Evolutionary conservation across 768 basidiomycete species (phyloP).

Genomic region (Termitomyces heimii): DNA sequence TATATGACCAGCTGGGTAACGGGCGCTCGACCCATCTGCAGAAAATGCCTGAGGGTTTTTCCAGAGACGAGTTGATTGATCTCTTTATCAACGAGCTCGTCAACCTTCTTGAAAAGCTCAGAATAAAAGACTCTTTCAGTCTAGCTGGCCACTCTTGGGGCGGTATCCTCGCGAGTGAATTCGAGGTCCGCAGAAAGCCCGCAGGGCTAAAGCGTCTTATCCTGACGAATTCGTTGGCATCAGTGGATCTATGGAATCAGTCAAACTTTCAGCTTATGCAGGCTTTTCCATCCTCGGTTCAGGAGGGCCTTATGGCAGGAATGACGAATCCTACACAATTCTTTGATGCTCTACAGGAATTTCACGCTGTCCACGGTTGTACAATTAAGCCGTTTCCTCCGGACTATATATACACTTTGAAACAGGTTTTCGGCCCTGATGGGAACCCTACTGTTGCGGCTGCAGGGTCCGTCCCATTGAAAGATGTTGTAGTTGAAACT

Average conservation of each 20-base stretch:
- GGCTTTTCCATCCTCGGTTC: not conserved
- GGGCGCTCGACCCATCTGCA: not conserved
- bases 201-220: constrained; percentile 29
- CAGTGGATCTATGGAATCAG: constrained; percentile 19
- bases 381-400: constrained; percentile 16
- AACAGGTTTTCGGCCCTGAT: constrained; percentile 15
- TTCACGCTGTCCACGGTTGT: constrained; percentile 21
- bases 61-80: constrained; percentile 16
- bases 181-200: constrained; percentile 31
- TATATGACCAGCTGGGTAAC: not conserved
- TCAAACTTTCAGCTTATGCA: constrained; percentile 6
- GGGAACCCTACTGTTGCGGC: constrained; percentile 21
- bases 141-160: constrained; percentile 54
- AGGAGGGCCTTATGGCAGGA: constrained; percentile 9
- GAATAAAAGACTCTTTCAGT: constrained; percentile 33
- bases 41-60: not conserved
- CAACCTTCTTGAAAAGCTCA: constrained; percentile 38
- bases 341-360: constrained; percentile 14
- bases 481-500: not conserved
- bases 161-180: constrained; percentile 41
- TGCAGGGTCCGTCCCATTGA: not conserved
- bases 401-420: constrained; percentile 7
- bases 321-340: constrained; percentile 13
- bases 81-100: constrained; percentile 51
- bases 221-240: constrained; percentile 24